Percentiles rank a stretch among this genome's conserved stretches.
These are phyloP conservation scores for Fraxinus nigra DNA, from an alignment of 305 asterid genomes.

Conservation along the genomic window DNA sequence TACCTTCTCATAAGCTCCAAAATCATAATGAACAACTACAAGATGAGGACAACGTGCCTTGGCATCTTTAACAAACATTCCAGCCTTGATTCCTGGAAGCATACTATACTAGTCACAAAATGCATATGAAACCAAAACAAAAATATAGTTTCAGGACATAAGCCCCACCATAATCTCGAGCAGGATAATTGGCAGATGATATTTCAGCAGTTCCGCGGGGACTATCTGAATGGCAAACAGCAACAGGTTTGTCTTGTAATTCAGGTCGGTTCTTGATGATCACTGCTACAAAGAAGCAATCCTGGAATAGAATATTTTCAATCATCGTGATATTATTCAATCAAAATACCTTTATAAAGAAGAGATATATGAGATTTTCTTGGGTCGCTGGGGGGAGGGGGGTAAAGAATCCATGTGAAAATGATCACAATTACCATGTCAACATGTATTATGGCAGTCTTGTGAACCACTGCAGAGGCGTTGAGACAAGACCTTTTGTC, in stretches of 20 bases:
- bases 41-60: slow-evolving; percentile 89
- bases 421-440: slow-evolving; percentile 62
- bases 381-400: neutral
- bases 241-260: slow-evolving; percentile 77
- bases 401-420: neutral
- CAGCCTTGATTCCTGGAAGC: slow-evolving; percentile 81
- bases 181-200: slow-evolving; percentile 96
- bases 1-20: slow-evolving; percentile 96
- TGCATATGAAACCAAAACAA: neutral
- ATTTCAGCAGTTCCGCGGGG: slow-evolving; percentile 92
- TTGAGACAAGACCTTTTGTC: slow-evolving; percentile 31
- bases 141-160: slow-evolving; percentile 18
- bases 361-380: neutral
- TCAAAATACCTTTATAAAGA: neutral
- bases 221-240: slow-evolving; percentile 94
- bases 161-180: slow-evolving; percentile 78
- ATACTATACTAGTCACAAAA: slow-evolving; percentile 28
- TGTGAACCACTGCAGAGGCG: slow-evolving; percentile 39
- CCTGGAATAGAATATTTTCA: slow-evolving; percentile 48
- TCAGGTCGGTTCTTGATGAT: slow-evolving; percentile 73
- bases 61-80: slow-evolving; percentile 95
- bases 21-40: slow-evolving; percentile 82
- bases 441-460: slow-evolving; percentile 62
- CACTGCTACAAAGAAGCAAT: slow-evolving; percentile 93
- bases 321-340: slow-evolving; percentile 8